Percentiles rank a stretch among this genome's conserved stretches.
Conservation (phyloP, 2,329 filamentous ascomycete species). For the Fusarium clavum region DNA sequence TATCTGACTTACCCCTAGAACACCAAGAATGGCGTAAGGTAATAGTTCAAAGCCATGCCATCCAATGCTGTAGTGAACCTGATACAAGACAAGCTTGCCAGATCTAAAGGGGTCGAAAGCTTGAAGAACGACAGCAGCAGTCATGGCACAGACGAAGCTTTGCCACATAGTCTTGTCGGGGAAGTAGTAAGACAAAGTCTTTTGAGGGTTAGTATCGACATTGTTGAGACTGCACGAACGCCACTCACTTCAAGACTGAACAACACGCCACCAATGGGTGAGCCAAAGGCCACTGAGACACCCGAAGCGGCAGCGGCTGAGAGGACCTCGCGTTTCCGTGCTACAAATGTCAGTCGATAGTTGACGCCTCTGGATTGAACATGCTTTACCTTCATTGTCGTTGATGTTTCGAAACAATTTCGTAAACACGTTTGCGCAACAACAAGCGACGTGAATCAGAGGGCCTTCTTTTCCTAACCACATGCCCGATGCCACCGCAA, state of each 20-base stretch:
- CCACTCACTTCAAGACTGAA: conserved; percentile 85
- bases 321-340: conserved; percentile 90
- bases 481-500: conserved; percentile 92
- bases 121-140: conserved; percentile 93
- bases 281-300: conserved; percentile 93
- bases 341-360: conserved; percentile 56
- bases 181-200: conserved; percentile 91
- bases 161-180: conserved; percentile 99
- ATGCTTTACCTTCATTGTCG: conserved; percentile 78
- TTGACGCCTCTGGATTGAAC: background rate
- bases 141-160: conserved; percentile 98
- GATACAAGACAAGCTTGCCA: conserved; percentile 94
- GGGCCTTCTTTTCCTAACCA: conserved; percentile 98
- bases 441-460: conserved; percentile 95
- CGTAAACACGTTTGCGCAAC: conserved; percentile 94
- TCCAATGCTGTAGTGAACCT: conserved; percentile 89
- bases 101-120: conserved; percentile 94
- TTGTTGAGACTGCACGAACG: background rate
- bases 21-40: conserved; percentile 86
- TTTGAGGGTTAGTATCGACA: conserved; percentile 2
- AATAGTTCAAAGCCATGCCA: conserved; percentile 97
- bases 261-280: conserved; percentile 91
- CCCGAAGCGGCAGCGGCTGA: conserved; percentile 93
- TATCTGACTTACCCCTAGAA: conserved; percentile 71
- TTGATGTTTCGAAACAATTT: conserved; percentile 85